These are phyloP conservation scores for Bretschneidera sinensis DNA, from an alignment of 345 rosid species.

Conservation along the genomic window DNA sequence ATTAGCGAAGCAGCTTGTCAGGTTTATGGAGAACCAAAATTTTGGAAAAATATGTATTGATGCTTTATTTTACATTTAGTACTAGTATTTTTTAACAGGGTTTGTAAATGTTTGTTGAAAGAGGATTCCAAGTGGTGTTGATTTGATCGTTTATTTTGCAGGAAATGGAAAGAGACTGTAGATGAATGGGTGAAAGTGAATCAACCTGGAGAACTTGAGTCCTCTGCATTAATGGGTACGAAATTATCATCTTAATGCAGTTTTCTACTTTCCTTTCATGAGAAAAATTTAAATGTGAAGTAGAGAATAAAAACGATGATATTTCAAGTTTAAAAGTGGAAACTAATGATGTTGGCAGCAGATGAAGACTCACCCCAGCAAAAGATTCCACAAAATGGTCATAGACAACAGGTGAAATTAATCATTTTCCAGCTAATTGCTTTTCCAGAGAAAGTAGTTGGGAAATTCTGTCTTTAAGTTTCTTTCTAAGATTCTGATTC, in stretches of 20 bases:
- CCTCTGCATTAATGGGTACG: slow-evolving; percentile 76
- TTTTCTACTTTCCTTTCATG: slow-evolving; percentile 11
- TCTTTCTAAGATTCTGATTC: slow-evolving; percentile 39
- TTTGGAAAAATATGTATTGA: too few species aligned
- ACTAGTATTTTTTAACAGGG: not conserved
- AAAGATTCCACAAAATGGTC: slow-evolving; percentile 57
- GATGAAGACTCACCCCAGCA: slow-evolving; percentile 91
- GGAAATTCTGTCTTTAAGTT: slow-evolving; percentile 17
- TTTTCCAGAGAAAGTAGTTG: slow-evolving; percentile 21
- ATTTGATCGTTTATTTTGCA: slow-evolving; percentile 18
- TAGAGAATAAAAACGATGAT: slow-evolving; percentile 4
- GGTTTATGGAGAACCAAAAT: slow-evolving; percentile 7
- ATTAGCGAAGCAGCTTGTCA: slow-evolving; percentile 85
- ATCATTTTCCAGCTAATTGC: slow-evolving; percentile 11
- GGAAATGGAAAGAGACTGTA: slow-evolving; percentile 93
- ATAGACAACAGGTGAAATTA: slow-evolving; percentile 76
- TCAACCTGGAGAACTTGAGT: slow-evolving; percentile 66
- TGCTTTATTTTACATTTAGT: too few species aligned
- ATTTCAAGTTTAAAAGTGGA: slow-evolving; percentile 5
- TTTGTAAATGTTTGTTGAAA: too few species aligned
- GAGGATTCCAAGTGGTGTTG: too few species aligned
- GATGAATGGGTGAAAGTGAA: slow-evolving; percentile 92
- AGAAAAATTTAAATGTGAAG: slow-evolving; percentile 16
- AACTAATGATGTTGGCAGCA: slow-evolving; percentile 29
- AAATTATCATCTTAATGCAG: slow-evolving; percentile 1